Conservation (phyloP, 1,284 basidiomycete genomes). For the Ganoderma multipileum region DNA sequence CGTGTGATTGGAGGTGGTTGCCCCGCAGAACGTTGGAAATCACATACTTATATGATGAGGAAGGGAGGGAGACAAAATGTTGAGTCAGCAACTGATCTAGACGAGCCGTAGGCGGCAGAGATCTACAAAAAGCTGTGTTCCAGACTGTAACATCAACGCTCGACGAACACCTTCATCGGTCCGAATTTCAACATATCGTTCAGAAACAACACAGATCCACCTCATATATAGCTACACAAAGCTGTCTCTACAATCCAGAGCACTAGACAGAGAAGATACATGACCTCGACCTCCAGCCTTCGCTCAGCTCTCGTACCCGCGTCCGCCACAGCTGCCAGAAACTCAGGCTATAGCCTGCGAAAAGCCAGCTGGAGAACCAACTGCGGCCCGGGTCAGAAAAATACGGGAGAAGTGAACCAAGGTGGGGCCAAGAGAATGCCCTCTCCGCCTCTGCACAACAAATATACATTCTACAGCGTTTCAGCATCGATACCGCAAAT, state of each 20-base stretch:
- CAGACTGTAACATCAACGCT: background rate
- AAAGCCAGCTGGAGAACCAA: background rate
- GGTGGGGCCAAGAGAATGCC: background rate
- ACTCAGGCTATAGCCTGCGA: background rate
- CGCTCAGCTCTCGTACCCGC: constrained; percentile 1
- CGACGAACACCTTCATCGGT: background rate
- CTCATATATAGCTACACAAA: background rate
- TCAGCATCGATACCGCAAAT: background rate
- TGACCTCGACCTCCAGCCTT: constrained; percentile 2
- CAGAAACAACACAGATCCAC: background rate
- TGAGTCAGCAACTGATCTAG: background rate
- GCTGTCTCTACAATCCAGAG: background rate
- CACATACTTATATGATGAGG: background rate
- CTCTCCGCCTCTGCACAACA: background rate
- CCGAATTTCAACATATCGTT: background rate
- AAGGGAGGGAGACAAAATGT: background rate
- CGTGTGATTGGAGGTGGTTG: background rate
- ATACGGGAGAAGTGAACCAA: constrained; percentile 8
- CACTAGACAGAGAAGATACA: background rate
- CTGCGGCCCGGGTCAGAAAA: background rate
- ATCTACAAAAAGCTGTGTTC: background rate
- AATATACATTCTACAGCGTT: background rate
- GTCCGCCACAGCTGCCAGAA: background rate
- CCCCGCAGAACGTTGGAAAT: background rate
- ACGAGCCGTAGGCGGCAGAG: background rate